A percentile compares a stretch with the other conserved stretches of the same genome.
These are phyloP conservation scores for Allium fistulosum DNA, from an alignment of 106 monocot genomes.

Conservation along the genomic window DNA sequence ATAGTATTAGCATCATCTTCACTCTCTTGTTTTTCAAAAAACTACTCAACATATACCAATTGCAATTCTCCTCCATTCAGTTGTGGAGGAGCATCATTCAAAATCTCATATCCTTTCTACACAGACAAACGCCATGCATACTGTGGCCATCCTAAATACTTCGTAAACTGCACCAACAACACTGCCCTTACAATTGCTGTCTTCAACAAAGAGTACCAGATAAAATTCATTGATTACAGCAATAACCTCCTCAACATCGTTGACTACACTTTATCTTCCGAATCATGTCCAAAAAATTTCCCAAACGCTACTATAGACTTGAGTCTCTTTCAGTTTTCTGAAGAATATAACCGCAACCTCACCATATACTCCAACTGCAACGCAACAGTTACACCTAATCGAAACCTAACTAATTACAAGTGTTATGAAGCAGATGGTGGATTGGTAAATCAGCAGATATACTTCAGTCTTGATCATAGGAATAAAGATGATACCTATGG, in stretches of 20 bases:
- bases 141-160: slow-evolving; percentile 15
- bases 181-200: neutral
- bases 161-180: slow-evolving; percentile 2
- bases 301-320: slow-evolving; percentile 9
- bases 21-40: too few relatives aligned
- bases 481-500: too few relatives aligned
- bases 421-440: neutral
- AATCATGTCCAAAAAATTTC: slow-evolving; percentile 3
- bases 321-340: slow-evolving; percentile 8
- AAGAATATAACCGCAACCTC: neutral
- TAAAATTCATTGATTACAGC: slow-evolving; percentile 3
- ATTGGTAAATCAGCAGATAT: neutral
- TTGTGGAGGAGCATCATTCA: neutral
- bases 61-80: neutral
- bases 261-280: neutral
- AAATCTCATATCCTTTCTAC: slow-evolving; percentile 18
- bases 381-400: neutral
- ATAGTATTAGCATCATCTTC: too few relatives aligned
- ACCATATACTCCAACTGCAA: slow-evolving; percentile 16
- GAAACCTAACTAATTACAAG: neutral
- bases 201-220: neutral
- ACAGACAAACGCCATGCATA: neutral
- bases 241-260: slow-evolving; percentile 1
- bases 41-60: too few relatives aligned
- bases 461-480: too few relatives aligned